These are phyloP conservation scores for Telopea speciosissima DNA, from an alignment of 177 flowering plant species.

Conservation along the genomic window DNA sequence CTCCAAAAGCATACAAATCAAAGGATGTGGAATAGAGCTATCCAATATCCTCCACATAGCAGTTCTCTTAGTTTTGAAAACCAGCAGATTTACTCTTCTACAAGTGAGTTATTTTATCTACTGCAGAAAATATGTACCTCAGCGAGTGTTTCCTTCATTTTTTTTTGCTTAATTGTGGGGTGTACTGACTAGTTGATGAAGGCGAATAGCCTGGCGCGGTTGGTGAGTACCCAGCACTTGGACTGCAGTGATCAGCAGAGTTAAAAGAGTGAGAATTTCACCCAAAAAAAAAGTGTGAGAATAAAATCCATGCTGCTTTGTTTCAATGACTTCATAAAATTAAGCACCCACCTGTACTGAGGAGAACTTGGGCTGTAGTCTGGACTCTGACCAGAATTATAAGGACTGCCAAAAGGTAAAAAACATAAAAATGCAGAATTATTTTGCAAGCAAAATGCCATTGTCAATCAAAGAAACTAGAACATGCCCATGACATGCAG, in stretches of 20 bases:
- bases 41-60: neutral
- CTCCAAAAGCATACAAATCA: neutral
- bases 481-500: no score
- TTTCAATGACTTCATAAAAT: neutral
- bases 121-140: neutral
- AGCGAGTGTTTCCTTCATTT: slow-evolving; percentile 32
- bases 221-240: slow-evolving; percentile 94
- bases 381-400: slow-evolving; percentile 58
- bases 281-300: neutral
- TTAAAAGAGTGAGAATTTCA: no score
- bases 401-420: slow-evolving; percentile 45
- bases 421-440: neutral
- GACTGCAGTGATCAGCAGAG: slow-evolving; percentile 33
- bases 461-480: no score
- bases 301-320: neutral
- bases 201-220: slow-evolving; percentile 96
- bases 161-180: slow-evolving; percentile 57
- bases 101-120: neutral
- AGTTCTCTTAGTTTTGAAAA: neutral
- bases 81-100: neutral
- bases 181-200: slow-evolving; percentile 83
- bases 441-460: no score
- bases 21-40: neutral
- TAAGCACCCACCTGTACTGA: slow-evolving; percentile 57
- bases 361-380: slow-evolving; percentile 94